Base-by-base conservation (phyloP, 2,329 filamentous ascomycete species). In the Stemphylium lycopersici region DNA sequence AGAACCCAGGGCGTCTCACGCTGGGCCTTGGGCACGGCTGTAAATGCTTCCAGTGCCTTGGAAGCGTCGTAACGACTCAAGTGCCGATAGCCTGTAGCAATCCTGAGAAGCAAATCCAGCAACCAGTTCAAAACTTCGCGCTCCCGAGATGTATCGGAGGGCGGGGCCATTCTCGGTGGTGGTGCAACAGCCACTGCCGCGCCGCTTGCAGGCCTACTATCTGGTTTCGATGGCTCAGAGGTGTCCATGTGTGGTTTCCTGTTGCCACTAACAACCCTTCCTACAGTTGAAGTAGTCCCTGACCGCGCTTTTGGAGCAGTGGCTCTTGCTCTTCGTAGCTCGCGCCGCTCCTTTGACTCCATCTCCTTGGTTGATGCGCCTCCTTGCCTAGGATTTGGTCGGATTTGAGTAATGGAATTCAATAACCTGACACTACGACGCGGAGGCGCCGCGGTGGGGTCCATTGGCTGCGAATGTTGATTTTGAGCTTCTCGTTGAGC, bases 1-100 rank as follows among this genome's bases (percentile, higher is more conserved):
- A 97, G 82, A 12, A 97, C 91, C 90, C 92, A 98, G 1, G 95
- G 91, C 1, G 93, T 96, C 58, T 96, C 92, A 64, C 91, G 87
- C 67, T 98, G 93, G 4, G 81, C 78, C 26, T 84, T 79, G 1
- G 91, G 87, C 16, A 99, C 79, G 0, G 86, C 83, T 55, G 83
- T 83, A 71, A 93, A 92, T 2, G 86, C 82, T 56, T 90, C 84
- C 41, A 97, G 78, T 2, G 95, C 90, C 55, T 95, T 87, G 18
- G 85, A 80, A 62, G 90, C 91, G 64, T 89, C 87, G 71, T 91
- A 99, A 43, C 88, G 89, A 12, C 88, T 88, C 41, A 96, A 80
- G 5, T 88, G 83, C 64, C 89, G 87, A 74, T 93, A 96, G 0
- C 90, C 93, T 24, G 84, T 85, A 13, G 90, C 93, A 43, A 97